Evolutionary conservation across 2,329 filamentous ascomycete genomes (phyloP).

Genomic region (Clarireedia paspali): DNA sequence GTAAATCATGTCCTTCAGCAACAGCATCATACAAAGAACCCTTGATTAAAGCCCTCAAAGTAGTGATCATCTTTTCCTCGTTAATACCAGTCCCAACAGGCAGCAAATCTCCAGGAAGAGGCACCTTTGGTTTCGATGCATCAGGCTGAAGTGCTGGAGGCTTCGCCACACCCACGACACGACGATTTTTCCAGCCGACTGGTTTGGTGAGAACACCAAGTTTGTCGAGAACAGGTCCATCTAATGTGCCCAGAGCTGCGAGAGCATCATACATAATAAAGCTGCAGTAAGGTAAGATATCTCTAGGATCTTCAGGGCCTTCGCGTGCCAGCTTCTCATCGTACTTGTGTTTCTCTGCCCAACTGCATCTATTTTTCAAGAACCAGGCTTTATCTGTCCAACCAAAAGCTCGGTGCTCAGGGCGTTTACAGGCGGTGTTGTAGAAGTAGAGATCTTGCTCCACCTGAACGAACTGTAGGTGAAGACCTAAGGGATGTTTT

Average conservation of each 20-base stretch:
- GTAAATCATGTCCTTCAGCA: neutral
- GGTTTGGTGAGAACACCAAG: no score
- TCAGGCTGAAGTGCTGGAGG: no score
- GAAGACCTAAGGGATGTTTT: slow-evolving; percentile 17
- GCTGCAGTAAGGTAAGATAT: slow-evolving; percentile 20
- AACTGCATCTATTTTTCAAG: neutral
- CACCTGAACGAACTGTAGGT: slow-evolving; percentile 19
- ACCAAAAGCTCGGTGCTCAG: neutral
- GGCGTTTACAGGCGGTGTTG: slow-evolving; percentile 9
- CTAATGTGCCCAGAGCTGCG: slow-evolving; percentile 20
- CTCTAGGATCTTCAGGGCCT: slow-evolving; percentile 11
- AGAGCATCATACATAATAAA: slow-evolving; percentile 25
- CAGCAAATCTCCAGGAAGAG: neutral
- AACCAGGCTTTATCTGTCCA: no score
- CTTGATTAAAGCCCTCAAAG: neutral
- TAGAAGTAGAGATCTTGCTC: slow-evolving; percentile 23
- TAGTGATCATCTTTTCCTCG: neutral
- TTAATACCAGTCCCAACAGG: neutral
- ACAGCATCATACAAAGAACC: neutral
- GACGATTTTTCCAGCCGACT: neutral
- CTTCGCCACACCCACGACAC: neutral
- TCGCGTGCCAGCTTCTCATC: neutral
- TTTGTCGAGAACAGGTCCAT: no score
- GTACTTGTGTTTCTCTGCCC: slow-evolving; percentile 16
- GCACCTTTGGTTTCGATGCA: neutral